phyloP scores from a whole-genome alignment of 441 rosid genomes.

The Kokia cookei region DNA sequence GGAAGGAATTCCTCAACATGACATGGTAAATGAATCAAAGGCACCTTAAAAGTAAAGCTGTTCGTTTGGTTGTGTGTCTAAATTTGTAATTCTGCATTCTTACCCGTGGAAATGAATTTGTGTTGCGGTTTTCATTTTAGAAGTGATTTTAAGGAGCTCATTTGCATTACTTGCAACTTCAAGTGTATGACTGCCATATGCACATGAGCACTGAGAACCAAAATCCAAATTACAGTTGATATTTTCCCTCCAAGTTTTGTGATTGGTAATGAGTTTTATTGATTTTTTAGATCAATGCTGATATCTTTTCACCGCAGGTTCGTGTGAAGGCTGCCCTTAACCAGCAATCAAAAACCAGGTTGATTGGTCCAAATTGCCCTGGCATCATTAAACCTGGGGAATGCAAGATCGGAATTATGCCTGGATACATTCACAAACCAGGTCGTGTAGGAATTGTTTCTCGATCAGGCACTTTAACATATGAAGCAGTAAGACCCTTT shows the following conservation, averaged over 20 bases:
- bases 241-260: not conserved
- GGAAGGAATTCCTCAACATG: conserved; percentile 96
- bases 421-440: conserved; percentile 90
- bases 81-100: not conserved
- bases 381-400: conserved; percentile 94
- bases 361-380: conserved; percentile 94
- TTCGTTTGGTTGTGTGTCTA: not conserved
- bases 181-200: not conserved
- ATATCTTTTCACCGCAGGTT: conserved; percentile 37
- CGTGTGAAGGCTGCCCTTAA: conserved; percentile 89
- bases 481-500: conserved; percentile 72
- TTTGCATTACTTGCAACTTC: not conserved
- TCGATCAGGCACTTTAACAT: conserved; percentile 91
- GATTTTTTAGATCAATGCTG: not conserved
- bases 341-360: conserved; percentile 73
- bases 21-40: conserved; percentile 52
- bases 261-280: not conserved
- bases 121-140: not conserved
- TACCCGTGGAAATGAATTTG: not conserved
- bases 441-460: conserved; percentile 92
- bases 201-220: not conserved
- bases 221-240: not conserved
- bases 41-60: not conserved
- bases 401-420: conserved; percentile 96
- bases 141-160: not conserved